Conservation (phyloP, 345 rosid genomes). For the Dipteronia sinensis region DNA sequence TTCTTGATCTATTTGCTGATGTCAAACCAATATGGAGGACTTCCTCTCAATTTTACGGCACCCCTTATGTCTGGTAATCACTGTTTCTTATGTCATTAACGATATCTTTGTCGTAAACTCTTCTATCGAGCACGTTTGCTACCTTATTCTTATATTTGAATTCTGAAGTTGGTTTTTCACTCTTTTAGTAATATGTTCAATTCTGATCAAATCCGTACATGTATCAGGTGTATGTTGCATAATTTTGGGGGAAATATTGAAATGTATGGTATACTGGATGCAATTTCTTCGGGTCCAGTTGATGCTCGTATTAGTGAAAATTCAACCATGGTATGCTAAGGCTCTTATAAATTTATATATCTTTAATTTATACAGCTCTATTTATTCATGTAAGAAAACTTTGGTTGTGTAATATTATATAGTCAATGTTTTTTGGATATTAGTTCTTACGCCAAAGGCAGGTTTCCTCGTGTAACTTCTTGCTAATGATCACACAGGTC, state of each 20-base stretch:
- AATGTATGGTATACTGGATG: slow-evolving; percentile 81
- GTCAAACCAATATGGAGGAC: slow-evolving; percentile 83
- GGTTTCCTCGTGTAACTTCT: slow-evolving; percentile 9
- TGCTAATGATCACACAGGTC: slow-evolving; percentile 46
- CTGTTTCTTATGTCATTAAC: slow-evolving; percentile 3
- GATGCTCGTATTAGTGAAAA: slow-evolving; percentile 74
- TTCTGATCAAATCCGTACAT: slow-evolving; percentile 12
- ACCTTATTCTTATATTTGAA: background rate
- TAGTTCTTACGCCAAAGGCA: background rate
- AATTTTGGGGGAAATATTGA: slow-evolving; percentile 97
- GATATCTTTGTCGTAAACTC: background rate
- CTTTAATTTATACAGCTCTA: no score
- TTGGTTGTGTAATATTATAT: background rate
- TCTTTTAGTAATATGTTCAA: background rate
- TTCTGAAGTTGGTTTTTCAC: background rate
- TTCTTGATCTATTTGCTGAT: slow-evolving; percentile 93
- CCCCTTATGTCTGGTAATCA: slow-evolving; percentile 86
- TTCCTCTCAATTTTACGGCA: slow-evolving; percentile 86
- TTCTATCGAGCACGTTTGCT: slow-evolving; percentile 2
- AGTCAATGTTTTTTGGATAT: background rate
- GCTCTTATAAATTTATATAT: background rate
- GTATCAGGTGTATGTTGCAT: slow-evolving; percentile 87
- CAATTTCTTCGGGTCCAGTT: slow-evolving; percentile 81
- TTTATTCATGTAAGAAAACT: slow-evolving; percentile 2
- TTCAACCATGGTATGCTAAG: slow-evolving; percentile 79